phyloP scores from a whole-genome alignment of 768 basidiomycete species.

The Tubosaeta sp. region DNA sequence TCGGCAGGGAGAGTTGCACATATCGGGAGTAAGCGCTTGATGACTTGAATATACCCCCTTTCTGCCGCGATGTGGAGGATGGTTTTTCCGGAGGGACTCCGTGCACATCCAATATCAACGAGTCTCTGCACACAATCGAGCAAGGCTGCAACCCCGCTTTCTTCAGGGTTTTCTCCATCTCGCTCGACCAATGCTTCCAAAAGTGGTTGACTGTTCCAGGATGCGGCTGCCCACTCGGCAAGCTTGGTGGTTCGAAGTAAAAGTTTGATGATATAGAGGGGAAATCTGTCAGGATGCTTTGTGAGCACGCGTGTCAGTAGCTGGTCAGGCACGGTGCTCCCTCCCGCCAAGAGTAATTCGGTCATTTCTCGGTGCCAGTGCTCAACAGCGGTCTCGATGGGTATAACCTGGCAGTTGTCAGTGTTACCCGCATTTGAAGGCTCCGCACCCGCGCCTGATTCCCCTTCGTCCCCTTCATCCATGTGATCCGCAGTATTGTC shows the following conservation, averaged over 20 bases:
- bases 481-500: background rate
- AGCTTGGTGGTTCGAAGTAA: background rate
- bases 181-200: slow-evolving; percentile 1
- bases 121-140: background rate
- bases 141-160: background rate
- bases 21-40: background rate
- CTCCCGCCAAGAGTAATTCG: background rate
- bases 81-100: background rate
- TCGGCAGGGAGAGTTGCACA: background rate
- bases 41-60: slow-evolving; percentile 1
- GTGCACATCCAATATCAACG: background rate
- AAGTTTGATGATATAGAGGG: background rate
- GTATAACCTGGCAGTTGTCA: background rate
- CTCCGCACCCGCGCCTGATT: too few species aligned
- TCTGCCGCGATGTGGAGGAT: slow-evolving; percentile 6
- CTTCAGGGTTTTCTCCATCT: background rate
- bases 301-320: background rate
- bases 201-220: background rate
- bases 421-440: background rate
- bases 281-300: background rate
- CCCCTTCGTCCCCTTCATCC: too few species aligned
- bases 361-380: slow-evolving; percentile 1
- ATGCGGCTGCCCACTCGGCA: background rate
- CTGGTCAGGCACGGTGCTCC: background rate
- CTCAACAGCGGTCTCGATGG: slow-evolving; percentile 1